Conservation (phyloP, 2,329 filamentous ascomycete species). For the Fusarium sp. region DNA sequence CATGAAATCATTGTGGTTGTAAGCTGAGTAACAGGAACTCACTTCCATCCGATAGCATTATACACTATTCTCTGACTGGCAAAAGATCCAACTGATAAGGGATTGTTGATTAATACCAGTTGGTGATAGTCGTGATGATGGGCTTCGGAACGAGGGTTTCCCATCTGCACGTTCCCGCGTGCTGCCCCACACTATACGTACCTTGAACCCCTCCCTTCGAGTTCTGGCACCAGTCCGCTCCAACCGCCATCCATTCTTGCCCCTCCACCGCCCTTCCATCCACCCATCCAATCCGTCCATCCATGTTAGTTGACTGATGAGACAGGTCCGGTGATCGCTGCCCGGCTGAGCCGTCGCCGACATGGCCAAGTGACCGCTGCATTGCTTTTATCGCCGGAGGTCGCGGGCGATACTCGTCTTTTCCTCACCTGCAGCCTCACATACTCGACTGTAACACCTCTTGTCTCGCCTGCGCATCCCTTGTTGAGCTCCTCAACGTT, state of each 20-base stretch:
- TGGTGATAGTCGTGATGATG: neutral
- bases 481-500: neutral
- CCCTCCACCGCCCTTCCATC: slow-evolving; percentile 32
- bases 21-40: neutral
- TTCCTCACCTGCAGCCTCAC: neutral
- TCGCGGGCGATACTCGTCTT: neutral
- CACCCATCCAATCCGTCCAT: neutral
- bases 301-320: slow-evolving; percentile 29
- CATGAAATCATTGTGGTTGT: neutral
- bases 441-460: neutral
- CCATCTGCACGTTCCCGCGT: neutral
- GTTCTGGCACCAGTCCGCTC: slow-evolving; percentile 6
- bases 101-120: neutral
- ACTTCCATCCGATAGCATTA: neutral
- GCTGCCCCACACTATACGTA: slow-evolving; percentile 22
- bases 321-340: slow-evolving; percentile 44
- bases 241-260: slow-evolving; percentile 29
- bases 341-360: slow-evolving; percentile 34
- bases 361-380: slow-evolving; percentile 39
- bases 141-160: neutral
- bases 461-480: neutral
- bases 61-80: neutral
- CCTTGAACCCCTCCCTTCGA: slow-evolving; percentile 28
- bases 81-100: neutral
- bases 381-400: slow-evolving; percentile 17